Evolutionary conservation across 1,284 basidiomycete species (phyloP).

Genomic region (Melampsora americana): DNA sequence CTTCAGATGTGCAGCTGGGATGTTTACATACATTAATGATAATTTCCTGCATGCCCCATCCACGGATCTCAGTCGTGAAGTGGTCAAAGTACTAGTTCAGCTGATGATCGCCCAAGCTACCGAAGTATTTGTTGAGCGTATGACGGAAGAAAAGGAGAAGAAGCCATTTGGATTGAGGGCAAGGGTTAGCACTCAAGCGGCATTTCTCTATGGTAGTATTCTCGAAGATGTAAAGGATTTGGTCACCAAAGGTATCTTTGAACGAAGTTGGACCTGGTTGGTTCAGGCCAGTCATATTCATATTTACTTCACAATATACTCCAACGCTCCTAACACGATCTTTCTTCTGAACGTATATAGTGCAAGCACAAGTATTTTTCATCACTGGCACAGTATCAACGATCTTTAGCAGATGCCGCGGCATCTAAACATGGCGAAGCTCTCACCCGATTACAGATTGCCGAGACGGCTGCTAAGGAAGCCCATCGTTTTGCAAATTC

Average conservation of each 20-base stretch:
- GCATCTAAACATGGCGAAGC: slow-evolving; percentile 80
- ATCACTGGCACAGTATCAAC: slow-evolving; percentile 82
- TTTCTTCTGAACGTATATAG: slow-evolving; percentile 56
- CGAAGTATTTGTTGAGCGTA: slow-evolving; percentile 95
- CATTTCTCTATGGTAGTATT: slow-evolving; percentile 72
- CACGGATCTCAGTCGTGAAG: slow-evolving; percentile 90
- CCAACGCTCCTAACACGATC: not conserved
- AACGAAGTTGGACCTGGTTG: slow-evolving; percentile 86
- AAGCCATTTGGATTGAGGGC: slow-evolving; percentile 74
- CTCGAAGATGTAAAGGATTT: slow-evolving; percentile 91
- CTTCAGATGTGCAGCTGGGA: slow-evolving; percentile 86
- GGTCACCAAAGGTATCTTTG: slow-evolving; percentile 89
- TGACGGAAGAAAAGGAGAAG: slow-evolving; percentile 71
- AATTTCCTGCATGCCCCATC: slow-evolving; percentile 98
- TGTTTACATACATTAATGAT: slow-evolving; percentile 98
- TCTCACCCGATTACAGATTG: slow-evolving; percentile 73
- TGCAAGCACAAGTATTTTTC: slow-evolving; percentile 86
- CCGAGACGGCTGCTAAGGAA: slow-evolving; percentile 80
- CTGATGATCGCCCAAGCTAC: slow-evolving; percentile 88
- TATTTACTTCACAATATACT: slow-evolving; percentile 4
- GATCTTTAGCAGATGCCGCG: slow-evolving; percentile 72
- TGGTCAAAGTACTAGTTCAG: slow-evolving; percentile 84
- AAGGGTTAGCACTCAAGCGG: slow-evolving; percentile 80
- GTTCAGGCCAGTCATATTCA: slow-evolving; percentile 63
- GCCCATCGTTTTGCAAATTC: slow-evolving; percentile 67